Percentiles rank a stretch among this genome's conserved stretches.
Evolutionary conservation across 768 basidiomycete species (phyloP).

Genomic region (Psilocybe cyanescens): DNA sequence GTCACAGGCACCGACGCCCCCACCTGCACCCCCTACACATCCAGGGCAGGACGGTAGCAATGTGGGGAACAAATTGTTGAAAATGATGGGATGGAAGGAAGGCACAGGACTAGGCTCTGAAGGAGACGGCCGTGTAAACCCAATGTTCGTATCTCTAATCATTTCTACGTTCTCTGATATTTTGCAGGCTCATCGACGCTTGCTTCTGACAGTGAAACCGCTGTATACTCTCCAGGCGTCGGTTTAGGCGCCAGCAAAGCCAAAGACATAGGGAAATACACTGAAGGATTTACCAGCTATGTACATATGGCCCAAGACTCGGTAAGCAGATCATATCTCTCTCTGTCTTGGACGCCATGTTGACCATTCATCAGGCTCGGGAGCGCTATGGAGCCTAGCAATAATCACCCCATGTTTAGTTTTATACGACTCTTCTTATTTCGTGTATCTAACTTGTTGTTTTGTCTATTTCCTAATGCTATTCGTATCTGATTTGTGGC

Average conservation of each 20-base stretch:
- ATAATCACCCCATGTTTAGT: too few species aligned
- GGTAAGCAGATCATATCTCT: constrained; percentile 40
- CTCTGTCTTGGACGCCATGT: constrained; percentile 1
- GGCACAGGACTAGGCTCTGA: constrained; percentile 84
- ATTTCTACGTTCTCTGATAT: constrained; percentile 15
- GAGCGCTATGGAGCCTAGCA: constrained; percentile 41
- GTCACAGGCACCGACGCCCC: constrained; percentile 62
- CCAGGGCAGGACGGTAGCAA: constrained; percentile 85
- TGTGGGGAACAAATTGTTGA: constrained; percentile 89
- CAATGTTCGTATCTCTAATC: constrained; percentile 59
- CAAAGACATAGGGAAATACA: constrained; percentile 75
- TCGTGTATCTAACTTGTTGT: neutral
- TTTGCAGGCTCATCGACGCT: constrained; percentile 5
- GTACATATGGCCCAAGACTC: constrained; percentile 75
- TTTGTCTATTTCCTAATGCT: neutral
- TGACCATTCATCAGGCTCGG: constrained; percentile 35
- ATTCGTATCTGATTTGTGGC: neutral
- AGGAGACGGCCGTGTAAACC: constrained; percentile 87
- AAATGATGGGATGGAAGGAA: constrained; percentile 98
- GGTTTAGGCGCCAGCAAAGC: constrained; percentile 94
- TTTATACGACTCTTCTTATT: neutral
- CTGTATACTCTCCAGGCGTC: constrained; percentile 85
- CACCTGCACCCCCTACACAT: constrained; percentile 47
- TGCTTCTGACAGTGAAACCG: constrained; percentile 60
- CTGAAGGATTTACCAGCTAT: constrained; percentile 71